Conservation (phyloP, 768 basidiomycete genomes). For the Pleurotus citrinopileatus region DNA sequence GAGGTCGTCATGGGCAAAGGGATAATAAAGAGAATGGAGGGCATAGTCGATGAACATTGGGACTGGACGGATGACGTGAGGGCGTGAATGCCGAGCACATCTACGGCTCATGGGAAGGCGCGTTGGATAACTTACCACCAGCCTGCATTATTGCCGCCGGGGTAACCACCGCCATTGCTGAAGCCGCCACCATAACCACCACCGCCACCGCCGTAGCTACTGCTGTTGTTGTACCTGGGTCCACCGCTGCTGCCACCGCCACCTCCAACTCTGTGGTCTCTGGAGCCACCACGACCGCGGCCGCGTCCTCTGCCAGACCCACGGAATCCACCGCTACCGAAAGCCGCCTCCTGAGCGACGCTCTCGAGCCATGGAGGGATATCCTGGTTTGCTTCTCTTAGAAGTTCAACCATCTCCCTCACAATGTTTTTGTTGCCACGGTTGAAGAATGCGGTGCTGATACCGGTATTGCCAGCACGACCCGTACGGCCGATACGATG, state of each 20-base stretch:
- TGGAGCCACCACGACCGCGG: constrained; percentile 55
- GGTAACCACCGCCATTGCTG: constrained; percentile 28
- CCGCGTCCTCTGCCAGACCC: constrained; percentile 53
- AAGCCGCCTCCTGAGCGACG: constrained; percentile 77
- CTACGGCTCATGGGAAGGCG: constrained; percentile 13
- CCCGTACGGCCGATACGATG: constrained; percentile 98
- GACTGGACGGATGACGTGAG: constrained; percentile 1
- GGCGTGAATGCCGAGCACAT: constrained; percentile 7
- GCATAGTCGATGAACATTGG: constrained; percentile 8
- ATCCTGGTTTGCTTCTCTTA: constrained; percentile 95
- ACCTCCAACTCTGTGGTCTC: constrained; percentile 43
- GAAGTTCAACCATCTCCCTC: constrained; percentile 86
- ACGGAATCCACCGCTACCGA: constrained; percentile 55
- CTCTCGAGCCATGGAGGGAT: constrained; percentile 90
- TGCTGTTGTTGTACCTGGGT: constrained; percentile 15
- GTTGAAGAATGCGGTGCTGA: constrained; percentile 95
- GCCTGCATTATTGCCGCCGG: constrained; percentile 21
- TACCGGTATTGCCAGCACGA: constrained; percentile 97
- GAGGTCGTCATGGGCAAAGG: constrained; percentile 19
- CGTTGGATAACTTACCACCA: constrained; percentile 43
- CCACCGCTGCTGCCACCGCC: constrained; percentile 28
- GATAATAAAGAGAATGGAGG: constrained; percentile 13
- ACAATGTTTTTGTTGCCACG: constrained; percentile 91
- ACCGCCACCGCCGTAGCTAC: constrained; percentile 15
- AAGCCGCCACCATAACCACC: constrained; percentile 23